phyloP scores from a whole-genome alignment of 495 filamentous ascomycete species.

The Penicillium cinerascens region DNA sequence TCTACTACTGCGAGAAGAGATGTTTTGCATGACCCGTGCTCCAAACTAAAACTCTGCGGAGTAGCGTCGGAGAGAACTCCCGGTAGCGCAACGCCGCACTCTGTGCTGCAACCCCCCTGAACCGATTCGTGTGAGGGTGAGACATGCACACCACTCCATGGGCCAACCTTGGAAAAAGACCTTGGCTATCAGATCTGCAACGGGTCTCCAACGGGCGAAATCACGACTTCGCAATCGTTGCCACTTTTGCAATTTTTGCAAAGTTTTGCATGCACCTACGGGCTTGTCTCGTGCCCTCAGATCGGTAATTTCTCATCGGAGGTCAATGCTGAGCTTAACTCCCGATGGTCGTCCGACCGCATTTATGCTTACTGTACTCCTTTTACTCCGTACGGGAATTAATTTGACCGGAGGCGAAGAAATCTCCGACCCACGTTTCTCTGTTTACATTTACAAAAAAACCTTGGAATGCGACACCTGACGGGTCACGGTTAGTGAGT shows the following conservation, averaged over 20 bases:
- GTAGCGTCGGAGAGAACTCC: conserved; percentile 12
- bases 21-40: conserved; percentile 20
- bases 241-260: no score
- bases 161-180: not conserved
- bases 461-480: no score
- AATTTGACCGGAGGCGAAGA: conserved; percentile 8
- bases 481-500: not conserved
- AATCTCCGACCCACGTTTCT: conserved; percentile 1
- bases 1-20: conserved; percentile 20
- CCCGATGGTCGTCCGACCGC: conserved; percentile 5
- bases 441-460: no score
- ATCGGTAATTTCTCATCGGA: not conserved
- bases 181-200: not conserved
- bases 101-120: conserved; percentile 9
- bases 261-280: no score
- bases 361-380: conserved; percentile 12
- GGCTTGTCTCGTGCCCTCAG: not conserved
- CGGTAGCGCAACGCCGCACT: conserved; percentile 12
- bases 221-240: no score
- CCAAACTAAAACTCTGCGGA: conserved; percentile 6
- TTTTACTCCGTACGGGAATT: no score
- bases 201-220: not conserved
- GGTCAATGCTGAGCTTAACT: not conserved
- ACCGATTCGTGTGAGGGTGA: conserved; percentile 15
- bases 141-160: not conserved